Conservation (phyloP, 2,329 filamentous ascomycete species). For the Amauroascus niger region DNA sequence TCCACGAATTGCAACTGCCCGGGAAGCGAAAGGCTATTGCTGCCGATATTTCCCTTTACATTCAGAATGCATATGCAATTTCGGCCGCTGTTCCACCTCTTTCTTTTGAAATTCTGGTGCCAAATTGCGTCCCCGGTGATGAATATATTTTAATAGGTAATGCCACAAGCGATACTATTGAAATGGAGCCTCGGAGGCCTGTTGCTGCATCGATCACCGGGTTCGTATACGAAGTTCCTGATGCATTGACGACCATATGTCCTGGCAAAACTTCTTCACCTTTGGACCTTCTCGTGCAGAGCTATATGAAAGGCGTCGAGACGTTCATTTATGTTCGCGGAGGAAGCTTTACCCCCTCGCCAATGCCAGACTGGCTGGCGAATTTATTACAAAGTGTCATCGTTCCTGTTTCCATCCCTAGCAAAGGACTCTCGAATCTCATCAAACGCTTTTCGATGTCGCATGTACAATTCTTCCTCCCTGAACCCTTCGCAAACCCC, state of each 20-base stretch:
- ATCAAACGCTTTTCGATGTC: conserved; percentile 81
- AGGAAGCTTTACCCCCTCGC: conserved; percentile 53
- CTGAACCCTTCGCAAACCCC: conserved; percentile 68
- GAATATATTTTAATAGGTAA: conserved; percentile 69
- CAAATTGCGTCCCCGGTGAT: conserved; percentile 64
- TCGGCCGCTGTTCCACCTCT: conserved; percentile 67
- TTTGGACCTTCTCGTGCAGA: conserved; percentile 67
- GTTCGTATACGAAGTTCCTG: conserved; percentile 62
- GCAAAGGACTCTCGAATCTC: conserved; percentile 67
- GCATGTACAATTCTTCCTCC: conserved; percentile 76
- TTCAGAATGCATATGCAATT: conserved; percentile 70
- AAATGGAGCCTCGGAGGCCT: conserved; percentile 57
- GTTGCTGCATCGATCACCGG: conserved; percentile 62
- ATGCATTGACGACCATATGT: conserved; percentile 61
- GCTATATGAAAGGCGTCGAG: conserved; percentile 70
- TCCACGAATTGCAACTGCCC: conserved; percentile 58
- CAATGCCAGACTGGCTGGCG: conserved; percentile 72
- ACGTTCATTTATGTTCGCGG: conserved; percentile 77
- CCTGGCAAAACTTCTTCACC: conserved; percentile 71
- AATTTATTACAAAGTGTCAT: conserved; percentile 72
- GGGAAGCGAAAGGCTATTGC: conserved; percentile 57
- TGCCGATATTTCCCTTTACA: conserved; percentile 63
- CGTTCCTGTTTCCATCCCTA: conserved; percentile 74
- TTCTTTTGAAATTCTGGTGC: conserved; percentile 73
- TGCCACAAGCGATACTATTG: conserved; percentile 57